Evolutionary conservation across 768 basidiomycete species (phyloP), one percentile per base, ranked within the genome.

Genomic region (Rhizopogon vinicolor): DNA sequence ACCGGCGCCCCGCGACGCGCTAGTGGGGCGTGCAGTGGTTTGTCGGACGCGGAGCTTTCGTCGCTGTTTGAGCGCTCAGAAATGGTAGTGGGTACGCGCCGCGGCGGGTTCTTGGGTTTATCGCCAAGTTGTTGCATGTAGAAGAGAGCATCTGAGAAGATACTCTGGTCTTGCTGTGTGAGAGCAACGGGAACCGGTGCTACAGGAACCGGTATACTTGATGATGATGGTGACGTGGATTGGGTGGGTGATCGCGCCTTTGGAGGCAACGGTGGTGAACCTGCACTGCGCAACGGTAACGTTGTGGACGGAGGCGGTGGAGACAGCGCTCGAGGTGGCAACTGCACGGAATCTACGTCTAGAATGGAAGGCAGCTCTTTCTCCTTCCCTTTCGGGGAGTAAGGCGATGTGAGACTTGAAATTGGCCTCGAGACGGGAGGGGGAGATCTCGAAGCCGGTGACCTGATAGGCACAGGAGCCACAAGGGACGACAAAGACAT

Each of bases 41-140:
- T 66, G 12, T 72, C 68, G 16, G 66, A 66, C 41, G 68, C 58
- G 51, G 74, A 67, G 45, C 67, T 54, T 10, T 63, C 58, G 41
- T 69, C 67, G n/a, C 76, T 77, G 37, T 78, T 75, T 41, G 72
- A 72, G 29, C 71, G 70, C 56, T 77, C 78, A 16, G 68, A 68
- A 44, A 76, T 78, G 33, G 76, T 77, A 19, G 79, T 74, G 41
- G 77, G 78, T 7, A 76, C 65, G n/a, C 76, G 77, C 42, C 68
- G 71, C 8, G 62, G 63, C 14, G 64, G 66, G 35, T 55, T 53
- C 53, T 18, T 44, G 62, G 58, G 50, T 42, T 56, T 71, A 62
- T 65, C 69, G 55, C 78, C 76, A 49, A 78, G 67, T 58, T 87
- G 79, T 56, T 82, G 82, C 81, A 89, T 85, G 65, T 83, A 87